A percentile compares a stretch with the other conserved stretches of the same genome.
These are phyloP conservation scores for Hordeum marinum DNA, from an alignment of 176 grass and related monocot species.

Conservation along the genomic window DNA sequence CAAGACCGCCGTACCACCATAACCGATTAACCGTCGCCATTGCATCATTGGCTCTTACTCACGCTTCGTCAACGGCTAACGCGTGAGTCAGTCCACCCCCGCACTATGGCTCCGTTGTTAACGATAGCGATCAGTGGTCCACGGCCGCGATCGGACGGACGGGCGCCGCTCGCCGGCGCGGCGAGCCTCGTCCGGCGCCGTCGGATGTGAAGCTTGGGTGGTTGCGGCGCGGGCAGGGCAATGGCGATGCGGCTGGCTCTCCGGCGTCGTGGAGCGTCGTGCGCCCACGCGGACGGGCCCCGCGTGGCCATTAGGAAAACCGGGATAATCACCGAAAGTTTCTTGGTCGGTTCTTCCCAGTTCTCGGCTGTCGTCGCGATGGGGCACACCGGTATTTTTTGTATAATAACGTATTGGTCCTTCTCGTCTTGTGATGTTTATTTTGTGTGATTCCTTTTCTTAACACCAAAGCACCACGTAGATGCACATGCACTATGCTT, in stretches of 20 bases:
- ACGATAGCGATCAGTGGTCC: background rate
- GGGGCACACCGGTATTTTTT: background rate
- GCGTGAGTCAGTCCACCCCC: background rate
- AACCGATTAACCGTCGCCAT: background rate
- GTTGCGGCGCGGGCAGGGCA: no score
- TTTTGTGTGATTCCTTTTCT: background rate
- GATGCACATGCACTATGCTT: no score
- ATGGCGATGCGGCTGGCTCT: no score
- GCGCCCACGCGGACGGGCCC: background rate
- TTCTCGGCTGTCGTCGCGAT: background rate
- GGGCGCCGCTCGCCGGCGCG: slow-evolving; percentile 9
- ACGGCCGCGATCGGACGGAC: slow-evolving; percentile 2
- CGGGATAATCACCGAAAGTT: background rate
- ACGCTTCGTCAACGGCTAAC: slow-evolving; percentile 10
- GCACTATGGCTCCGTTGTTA: background rate
- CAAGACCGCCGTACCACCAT: background rate
- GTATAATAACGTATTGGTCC: background rate
- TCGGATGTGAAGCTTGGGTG: background rate
- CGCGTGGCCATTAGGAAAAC: background rate
- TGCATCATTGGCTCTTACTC: no score
- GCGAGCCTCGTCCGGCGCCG: background rate
- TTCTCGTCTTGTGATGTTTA: background rate
- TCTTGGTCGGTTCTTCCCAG: background rate
- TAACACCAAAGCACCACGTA: no score
- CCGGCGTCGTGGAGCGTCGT: background rate